Conservation (phyloP, 2,329 filamentous ascomycete genomes). For the Trichothecium sympodiale region DNA sequence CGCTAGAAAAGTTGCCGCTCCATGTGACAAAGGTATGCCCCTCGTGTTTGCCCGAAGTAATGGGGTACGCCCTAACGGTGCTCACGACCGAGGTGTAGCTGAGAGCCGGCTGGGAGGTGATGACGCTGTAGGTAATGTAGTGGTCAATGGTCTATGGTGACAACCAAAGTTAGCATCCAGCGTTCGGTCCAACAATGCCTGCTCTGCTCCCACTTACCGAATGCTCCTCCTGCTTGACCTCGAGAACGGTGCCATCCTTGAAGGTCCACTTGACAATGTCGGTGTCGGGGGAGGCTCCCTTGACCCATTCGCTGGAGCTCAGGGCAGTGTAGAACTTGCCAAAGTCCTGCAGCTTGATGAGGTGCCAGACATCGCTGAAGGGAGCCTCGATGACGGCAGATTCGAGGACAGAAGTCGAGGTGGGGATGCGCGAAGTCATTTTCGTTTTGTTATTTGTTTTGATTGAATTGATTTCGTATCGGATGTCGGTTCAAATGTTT, state of each 20-base stretch:
- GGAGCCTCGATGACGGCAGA: constrained; percentile 58
- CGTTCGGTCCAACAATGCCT: no score
- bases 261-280: constrained; percentile 61
- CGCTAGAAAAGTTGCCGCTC: constrained; percentile 52
- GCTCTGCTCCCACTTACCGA: constrained; percentile 39
- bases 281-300: constrained; percentile 51
- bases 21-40: constrained; percentile 58
- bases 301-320: constrained; percentile 49
- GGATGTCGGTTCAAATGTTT: background rate
- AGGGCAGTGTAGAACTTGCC: constrained; percentile 55
- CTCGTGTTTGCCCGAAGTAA: constrained; percentile 56
- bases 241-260: constrained; percentile 55
- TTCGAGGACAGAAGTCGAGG: constrained; percentile 55
- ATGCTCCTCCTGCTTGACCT: constrained; percentile 70
- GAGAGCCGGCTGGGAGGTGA: constrained; percentile 53
- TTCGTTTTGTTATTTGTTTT: no score
- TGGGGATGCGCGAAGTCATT: constrained; percentile 38
- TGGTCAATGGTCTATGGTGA: constrained; percentile 51
- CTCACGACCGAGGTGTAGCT: constrained; percentile 56
- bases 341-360: constrained; percentile 64
- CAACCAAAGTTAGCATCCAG: background rate
- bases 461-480: constrained; percentile 8
- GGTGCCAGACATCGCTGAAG: constrained; percentile 59
- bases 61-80: constrained; percentile 52
- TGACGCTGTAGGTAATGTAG: constrained; percentile 65